Conservation (phyloP, 1,284 basidiomycete genomes). For the Boletus semigastroideus region DNA sequence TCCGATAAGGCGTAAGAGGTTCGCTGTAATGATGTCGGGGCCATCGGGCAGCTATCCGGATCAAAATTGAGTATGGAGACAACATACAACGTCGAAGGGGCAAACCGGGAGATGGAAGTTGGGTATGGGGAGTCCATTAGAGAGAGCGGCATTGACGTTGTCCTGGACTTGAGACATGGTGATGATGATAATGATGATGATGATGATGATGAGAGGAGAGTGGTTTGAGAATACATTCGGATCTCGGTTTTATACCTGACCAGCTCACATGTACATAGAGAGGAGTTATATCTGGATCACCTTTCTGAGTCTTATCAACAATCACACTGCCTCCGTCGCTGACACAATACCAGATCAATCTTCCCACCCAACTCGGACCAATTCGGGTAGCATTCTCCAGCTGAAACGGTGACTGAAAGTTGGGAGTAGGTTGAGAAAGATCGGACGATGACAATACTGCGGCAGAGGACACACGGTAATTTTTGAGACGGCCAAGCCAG, state of each 20-base stretch:
- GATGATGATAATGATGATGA: neutral
- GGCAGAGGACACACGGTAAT: too few species aligned
- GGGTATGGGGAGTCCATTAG: constrained; percentile 34
- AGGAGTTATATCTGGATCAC: neutral
- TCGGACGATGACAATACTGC: too few species aligned
- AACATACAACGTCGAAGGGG: neutral
- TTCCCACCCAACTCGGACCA: neutral
- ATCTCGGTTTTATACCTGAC: constrained; percentile 10
- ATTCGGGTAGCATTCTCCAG: neutral
- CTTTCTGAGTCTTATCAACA: neutral
- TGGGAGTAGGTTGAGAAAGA: too few species aligned
- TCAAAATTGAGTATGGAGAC: constrained; percentile 1
- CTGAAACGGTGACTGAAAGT: too few species aligned
- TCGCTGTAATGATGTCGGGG: constrained; percentile 57
- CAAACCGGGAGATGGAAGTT: constrained; percentile 34
- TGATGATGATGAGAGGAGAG: neutral
- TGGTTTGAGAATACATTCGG: neutral
- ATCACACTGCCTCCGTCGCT: neutral
- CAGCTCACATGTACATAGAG: neutral
- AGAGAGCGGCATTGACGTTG: constrained; percentile 23
- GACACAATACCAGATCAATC: neutral
- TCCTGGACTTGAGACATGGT: constrained; percentile 15
- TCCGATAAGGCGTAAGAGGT: constrained; percentile 49
- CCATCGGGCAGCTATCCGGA: constrained; percentile 45
- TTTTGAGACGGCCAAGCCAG: too few species aligned